These are phyloP conservation scores for Aspergillus coremiiformis DNA, from an alignment of 495 filamentous ascomycete species.

Conservation along the genomic window DNA sequence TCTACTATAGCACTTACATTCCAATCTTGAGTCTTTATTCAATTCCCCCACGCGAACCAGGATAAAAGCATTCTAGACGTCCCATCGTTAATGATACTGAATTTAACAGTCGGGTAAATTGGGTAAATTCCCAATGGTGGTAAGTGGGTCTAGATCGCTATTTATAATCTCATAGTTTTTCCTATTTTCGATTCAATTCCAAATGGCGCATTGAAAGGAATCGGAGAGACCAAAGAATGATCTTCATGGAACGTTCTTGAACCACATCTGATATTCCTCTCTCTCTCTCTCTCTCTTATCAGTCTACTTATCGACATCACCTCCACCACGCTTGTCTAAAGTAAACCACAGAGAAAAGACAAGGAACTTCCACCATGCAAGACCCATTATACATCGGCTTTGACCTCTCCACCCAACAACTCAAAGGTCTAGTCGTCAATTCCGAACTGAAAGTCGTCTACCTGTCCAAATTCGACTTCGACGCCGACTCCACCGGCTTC, in stretches of 20 bases:
- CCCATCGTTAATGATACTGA: neutral
- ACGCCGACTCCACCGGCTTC: slow-evolving; percentile 63
- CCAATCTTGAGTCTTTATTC: neutral
- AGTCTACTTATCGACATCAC: slow-evolving; percentile 1
- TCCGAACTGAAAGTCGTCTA: slow-evolving; percentile 50
- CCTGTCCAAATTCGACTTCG: slow-evolving; percentile 56
- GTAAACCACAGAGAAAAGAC: neutral
- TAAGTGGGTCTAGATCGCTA: neutral
- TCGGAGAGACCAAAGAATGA: too few species aligned
- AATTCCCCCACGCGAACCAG: neutral
- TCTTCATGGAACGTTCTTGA: too few species aligned
- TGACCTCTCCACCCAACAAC: slow-evolving; percentile 92
- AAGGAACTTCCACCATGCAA: slow-evolving; percentile 24
- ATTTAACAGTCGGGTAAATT: slow-evolving; percentile 13
- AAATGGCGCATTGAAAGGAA: too few species aligned
- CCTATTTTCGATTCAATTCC: neutral
- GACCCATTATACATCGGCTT: slow-evolving; percentile 81
- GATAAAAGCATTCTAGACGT: neutral
- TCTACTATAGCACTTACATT: too few species aligned
- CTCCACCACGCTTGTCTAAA: neutral
- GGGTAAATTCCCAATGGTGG: slow-evolving; percentile 21
- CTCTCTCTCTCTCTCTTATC: neutral
- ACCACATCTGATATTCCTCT: too few species aligned
- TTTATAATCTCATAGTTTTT: neutral
- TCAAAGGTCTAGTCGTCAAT: slow-evolving; percentile 83